Evolutionary conservation across 1,139 yeast species (phyloP), one percentile per base, ranked within the genome.

Genomic region (Arxiozyma telluris): DNA sequence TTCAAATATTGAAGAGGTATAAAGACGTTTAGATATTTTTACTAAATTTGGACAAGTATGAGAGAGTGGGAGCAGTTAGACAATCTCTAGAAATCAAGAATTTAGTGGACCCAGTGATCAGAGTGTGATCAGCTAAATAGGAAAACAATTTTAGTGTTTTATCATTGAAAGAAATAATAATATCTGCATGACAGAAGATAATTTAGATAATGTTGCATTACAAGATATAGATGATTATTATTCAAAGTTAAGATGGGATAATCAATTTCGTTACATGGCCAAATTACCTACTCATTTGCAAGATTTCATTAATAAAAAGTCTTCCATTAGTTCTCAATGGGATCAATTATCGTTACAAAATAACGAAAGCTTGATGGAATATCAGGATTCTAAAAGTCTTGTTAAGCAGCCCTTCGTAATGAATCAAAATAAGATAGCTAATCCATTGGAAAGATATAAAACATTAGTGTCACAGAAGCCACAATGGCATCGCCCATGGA

Each of bases 401-500:
- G 22, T 34, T 17, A 46, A 21, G 27, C 6, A 25, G 17, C 27
- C 43, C 12, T 18, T 20, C 8, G 30, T n/a, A 6, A 23, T 44
- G 27, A 30, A 41, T 23, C 34, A 34, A 41, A 50, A 25, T n/a
- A 18, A 38, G 8, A 30, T 17, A 18, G 11, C 8, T 6, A 42
- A 44, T 25, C 38, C 42, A 18, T 21, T 49, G 17, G 41, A 42
- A n/a, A 42, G 51, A 42, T 42, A 41, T 30, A 27, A 42, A 17
- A 21, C 18, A 9, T 15, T 58, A 57, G 49, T 59, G 43, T 55
- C 55, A 47, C 71, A 58, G 46, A 66, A 62, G 54, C 81, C 82
- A 0, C 70, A 69, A 51, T 77, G 81, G 78, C 75, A 80, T 64
- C 78, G 81, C 0, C 79, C 82, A 0, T 90, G 96, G 95, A 79